Evolutionary conservation across 176 grass and related monocot species (phyloP).

Genomic region (Aegilops bicornis): DNA sequence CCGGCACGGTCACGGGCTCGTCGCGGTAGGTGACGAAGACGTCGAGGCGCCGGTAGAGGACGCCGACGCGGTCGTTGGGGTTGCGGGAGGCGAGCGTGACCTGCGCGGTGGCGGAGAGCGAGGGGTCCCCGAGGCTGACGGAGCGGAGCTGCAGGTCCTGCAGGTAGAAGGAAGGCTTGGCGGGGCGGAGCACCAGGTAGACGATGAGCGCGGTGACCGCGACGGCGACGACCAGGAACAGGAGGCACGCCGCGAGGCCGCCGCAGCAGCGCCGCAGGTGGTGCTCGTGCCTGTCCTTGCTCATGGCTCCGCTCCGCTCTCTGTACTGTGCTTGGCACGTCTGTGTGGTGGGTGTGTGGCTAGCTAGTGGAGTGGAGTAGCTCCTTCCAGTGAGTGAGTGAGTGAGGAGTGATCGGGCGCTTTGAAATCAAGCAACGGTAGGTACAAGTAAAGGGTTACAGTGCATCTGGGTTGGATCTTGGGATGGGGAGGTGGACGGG

Average conservation of each 20-base stretch:
- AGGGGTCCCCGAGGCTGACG: constrained; percentile 58
- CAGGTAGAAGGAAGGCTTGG: constrained; percentile 77
- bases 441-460: not conserved
- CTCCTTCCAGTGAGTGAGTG: not conserved
- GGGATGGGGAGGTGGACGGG: not conserved
- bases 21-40: constrained; percentile 59
- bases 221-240: constrained; percentile 41
- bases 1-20: constrained; percentile 54
- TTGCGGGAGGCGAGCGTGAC: constrained; percentile 77
- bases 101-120: constrained; percentile 21
- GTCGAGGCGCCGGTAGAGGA: constrained; percentile 69
- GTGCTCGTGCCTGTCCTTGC: constrained; percentile 39
- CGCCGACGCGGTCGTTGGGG: constrained; percentile 75
- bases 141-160: constrained; percentile 51
- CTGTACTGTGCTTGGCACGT: not conserved
- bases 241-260: constrained; percentile 48
- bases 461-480: not conserved
- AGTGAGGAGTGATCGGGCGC: not conserved
- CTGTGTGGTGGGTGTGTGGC: not conserved
- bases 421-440: not conserved
- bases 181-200: constrained; percentile 64
- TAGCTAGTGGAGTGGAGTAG: not conserved
- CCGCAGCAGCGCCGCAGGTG: constrained; percentile 47
- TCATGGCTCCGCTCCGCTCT: constrained; percentile 17
- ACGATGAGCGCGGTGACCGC: constrained; percentile 58